Conservation (phyloP, 495 filamentous ascomycete species). For the Podospora conica region DNA sequence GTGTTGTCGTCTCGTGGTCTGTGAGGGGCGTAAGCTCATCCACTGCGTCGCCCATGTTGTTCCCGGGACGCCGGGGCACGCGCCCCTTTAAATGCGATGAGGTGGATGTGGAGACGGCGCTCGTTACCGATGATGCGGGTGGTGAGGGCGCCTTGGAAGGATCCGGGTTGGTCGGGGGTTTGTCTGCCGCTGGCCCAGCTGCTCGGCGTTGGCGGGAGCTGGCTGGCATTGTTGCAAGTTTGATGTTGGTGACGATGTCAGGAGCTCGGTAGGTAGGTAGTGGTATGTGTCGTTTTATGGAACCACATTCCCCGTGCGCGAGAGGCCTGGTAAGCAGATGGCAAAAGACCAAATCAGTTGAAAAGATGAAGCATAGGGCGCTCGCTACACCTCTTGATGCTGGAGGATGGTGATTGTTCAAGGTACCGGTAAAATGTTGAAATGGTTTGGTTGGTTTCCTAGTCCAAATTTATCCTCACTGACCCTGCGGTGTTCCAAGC, state of each 20-base stretch:
- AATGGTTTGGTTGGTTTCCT: not conserved
- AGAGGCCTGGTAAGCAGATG: not conserved
- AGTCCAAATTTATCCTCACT: not conserved
- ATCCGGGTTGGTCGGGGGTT: not conserved
- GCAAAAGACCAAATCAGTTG: not conserved
- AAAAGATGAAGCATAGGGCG: not conserved
- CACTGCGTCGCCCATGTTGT: not conserved
- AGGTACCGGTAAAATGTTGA: not conserved
- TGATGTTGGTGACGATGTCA: not conserved
- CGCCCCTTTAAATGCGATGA: slow-evolving; percentile 9
- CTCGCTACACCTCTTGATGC: not conserved
- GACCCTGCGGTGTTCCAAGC: not conserved
- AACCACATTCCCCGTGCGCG: not conserved
- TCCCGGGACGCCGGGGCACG: not conserved
- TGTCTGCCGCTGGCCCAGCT: not conserved
- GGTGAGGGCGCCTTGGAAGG: not conserved
- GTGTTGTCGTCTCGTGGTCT: not conserved
- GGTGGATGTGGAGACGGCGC: not conserved
- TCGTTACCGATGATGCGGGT: not conserved
- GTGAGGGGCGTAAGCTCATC: slow-evolving; percentile 22
- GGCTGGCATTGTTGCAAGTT: not conserved
- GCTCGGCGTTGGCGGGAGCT: not conserved
- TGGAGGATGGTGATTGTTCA: not conserved
- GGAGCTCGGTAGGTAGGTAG: not conserved
- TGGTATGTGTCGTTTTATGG: not conserved